Base-by-base conservation (phyloP, 768 basidiomycete species). In the Collybiopsis confluens region DNA sequence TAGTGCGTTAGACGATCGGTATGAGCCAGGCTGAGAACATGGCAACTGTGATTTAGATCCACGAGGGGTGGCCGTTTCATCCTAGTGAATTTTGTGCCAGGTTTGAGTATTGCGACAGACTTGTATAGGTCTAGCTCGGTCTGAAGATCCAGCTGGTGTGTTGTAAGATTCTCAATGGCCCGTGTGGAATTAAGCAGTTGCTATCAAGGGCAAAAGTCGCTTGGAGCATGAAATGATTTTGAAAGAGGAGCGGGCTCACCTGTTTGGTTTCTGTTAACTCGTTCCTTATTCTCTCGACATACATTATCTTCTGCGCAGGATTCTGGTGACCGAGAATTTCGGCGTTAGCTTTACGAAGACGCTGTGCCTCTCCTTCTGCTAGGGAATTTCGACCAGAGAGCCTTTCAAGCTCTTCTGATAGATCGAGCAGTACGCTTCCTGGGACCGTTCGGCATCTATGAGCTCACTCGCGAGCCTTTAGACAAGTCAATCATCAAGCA, bases 321-420 rank as follows among this genome's bases (percentile, higher is more conserved):
- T 95, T 94, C 30, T 79, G 77, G 64, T 95, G 92, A 0, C 90
- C 83, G 16, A 93, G 71, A 54, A 96, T 88, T 64, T 93, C 84
- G 0, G 90, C 88, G 58, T 95, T 95, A 70, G 92, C 87, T 61
- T 76, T 78, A 59, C 88, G 84, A 40, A 96, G 76, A n/a, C 76
- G 72, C 36, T 79, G 74, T 0, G 88, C 83, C 65, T 96, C 94
- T 38, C 84, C 84, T 62, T 93, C 86, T 6, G 90, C 90, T 33
- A 93, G 73, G 28, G 83, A 78, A 59, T 92, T 90, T 10, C 86
- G 78, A 11, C 80, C 78, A 16, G 86, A 68, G 9, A 95, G 76
- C 5, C 78, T 72, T 16, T 76, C 77, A 24, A 92, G 78, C 62
- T 89, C 79, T 16, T 86, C 79, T 16, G 78, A 66, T 10, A 93